A percentile compares a stretch with the other conserved stretches of the same genome.
phyloP scores from a whole-genome alignment of 1,284 basidiomycete genomes.

The Naganishia cerealis region DNA sequence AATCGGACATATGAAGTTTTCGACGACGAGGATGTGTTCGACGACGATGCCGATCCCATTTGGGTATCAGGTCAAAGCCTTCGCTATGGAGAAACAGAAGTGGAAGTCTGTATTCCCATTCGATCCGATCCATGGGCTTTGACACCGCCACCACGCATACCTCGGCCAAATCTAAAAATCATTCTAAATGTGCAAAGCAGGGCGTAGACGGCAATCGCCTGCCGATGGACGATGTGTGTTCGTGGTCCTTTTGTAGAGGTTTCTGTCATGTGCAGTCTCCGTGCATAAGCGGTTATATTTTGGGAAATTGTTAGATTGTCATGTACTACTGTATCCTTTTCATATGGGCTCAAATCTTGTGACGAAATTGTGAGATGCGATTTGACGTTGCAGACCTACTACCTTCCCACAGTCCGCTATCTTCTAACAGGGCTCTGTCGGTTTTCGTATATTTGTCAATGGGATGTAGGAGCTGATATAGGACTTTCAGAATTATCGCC shows the following conservation, averaged over 20 bases:
- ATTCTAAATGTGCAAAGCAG: conserved; percentile 1
- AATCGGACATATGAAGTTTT: background rate
- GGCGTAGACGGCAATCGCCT: too few relatives aligned
- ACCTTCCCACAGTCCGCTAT: too few relatives aligned
- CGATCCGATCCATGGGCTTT: background rate
- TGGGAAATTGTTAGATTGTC: too few relatives aligned
- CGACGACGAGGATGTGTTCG: background rate
- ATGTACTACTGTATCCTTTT: too few relatives aligned
- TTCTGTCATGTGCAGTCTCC: background rate
- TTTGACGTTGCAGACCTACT: too few relatives aligned
- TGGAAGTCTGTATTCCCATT: conserved; percentile 20
- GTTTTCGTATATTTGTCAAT: too few relatives aligned
- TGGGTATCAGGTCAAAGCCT: background rate
- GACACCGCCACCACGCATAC: background rate
- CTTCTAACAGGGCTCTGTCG: too few relatives aligned
- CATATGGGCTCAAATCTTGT: too few relatives aligned
- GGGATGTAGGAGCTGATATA: too few relatives aligned
- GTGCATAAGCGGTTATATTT: too few relatives aligned
- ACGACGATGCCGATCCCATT: conserved; percentile 8
- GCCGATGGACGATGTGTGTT: background rate
- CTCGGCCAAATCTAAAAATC: conserved; percentile 24
- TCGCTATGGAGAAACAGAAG: background rate
- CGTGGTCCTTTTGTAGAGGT: background rate
- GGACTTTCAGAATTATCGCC: too few relatives aligned
- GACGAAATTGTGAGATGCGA: too few relatives aligned